A percentile compares a stretch with the other conserved stretches of the same genome.
These are phyloP conservation scores for Angomonas deanei DNA, from an alignment of 208 protist genomes.

Conservation along the genomic window DNA sequence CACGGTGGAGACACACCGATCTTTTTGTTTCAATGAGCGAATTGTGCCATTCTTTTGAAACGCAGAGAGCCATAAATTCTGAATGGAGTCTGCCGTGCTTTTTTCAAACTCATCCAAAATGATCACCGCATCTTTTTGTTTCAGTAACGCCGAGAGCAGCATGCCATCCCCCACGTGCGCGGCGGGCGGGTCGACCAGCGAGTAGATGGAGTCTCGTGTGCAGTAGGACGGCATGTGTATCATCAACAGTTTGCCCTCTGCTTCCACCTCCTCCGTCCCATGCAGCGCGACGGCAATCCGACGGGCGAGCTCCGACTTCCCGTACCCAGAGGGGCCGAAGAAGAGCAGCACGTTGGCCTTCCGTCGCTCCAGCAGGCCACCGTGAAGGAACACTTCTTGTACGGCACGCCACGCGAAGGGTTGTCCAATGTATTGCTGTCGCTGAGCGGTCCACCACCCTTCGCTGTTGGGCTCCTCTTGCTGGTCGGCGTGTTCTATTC, in stretches of 20 bases:
- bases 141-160: conserved; percentile 65
- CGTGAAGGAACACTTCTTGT: conserved; percentile 46
- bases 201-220: conserved; percentile 86
- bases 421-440: conserved; percentile 73
- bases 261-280: conserved; percentile 34
- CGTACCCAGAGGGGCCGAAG: conserved; percentile 81
- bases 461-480: too few species aligned
- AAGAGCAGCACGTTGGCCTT: conserved; percentile 81
- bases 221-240: conserved; percentile 86
- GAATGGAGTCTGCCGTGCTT: conserved; percentile 65
- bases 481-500: background rate
- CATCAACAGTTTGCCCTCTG: conserved; percentile 63
- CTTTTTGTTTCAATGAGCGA: conserved; percentile 73
- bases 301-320: conserved; percentile 79
- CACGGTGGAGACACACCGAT: conserved; percentile 65
- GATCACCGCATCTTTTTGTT: conserved; percentile 62
- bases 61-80: conserved; percentile 84
- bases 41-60: conserved; percentile 84
- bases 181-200: conserved; percentile 79
- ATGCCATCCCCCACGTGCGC: conserved; percentile 80
- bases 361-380: conserved; percentile 51
- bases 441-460: conserved; percentile 17
- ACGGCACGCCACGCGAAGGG: conserved; percentile 49
- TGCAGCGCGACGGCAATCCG: conserved; percentile 62
- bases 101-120: conserved; percentile 90